Percentiles rank a stretch among this genome's conserved stretches.
Conservation (phyloP, 1,139 yeast genomes). For the Schizosaccharomyces versatilis region DNA sequence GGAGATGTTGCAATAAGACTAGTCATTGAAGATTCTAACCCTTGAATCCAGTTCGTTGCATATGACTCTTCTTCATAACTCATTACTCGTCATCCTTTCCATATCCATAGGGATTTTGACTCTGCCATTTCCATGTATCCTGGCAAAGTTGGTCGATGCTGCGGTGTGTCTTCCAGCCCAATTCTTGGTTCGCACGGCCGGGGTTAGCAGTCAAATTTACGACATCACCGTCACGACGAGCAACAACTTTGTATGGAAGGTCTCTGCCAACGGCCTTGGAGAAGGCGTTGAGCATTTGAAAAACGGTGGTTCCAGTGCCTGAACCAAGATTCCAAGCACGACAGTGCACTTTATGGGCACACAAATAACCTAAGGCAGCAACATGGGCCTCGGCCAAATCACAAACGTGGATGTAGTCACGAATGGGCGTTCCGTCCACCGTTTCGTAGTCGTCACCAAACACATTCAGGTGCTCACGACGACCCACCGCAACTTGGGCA, state of each 20-base stretch:
- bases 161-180: constrained; percentile 40
- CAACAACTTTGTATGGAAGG: constrained; percentile 41
- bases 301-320: constrained; percentile 57
- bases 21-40: too few species aligned
- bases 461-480: constrained; percentile 42
- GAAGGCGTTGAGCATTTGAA: constrained; percentile 49
- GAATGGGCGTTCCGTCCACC: constrained; percentile 63
- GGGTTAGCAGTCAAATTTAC: constrained; percentile 54
- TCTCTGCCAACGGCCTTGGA: constrained; percentile 45
- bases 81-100: constrained; percentile 8
- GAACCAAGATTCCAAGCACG: constrained; percentile 59
- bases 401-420: constrained; percentile 65
- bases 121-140: constrained; percentile 64
- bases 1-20: too few species aligned
- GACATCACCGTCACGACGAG: constrained; percentile 59
- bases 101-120: constrained; percentile 46
- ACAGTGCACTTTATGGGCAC: constrained; percentile 3
- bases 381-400: constrained; percentile 64
- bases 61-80: too few species aligned
- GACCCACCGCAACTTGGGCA: constrained; percentile 63
- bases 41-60: too few species aligned
- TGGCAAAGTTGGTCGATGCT: constrained; percentile 42
- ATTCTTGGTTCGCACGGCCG: constrained; percentile 40
- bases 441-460: constrained; percentile 41
- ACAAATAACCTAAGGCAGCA: constrained; percentile 38